Base-by-base conservation (phyloP, 2,329 filamentous ascomycete species). In the Sphaerostilbella broomeana region DNA sequence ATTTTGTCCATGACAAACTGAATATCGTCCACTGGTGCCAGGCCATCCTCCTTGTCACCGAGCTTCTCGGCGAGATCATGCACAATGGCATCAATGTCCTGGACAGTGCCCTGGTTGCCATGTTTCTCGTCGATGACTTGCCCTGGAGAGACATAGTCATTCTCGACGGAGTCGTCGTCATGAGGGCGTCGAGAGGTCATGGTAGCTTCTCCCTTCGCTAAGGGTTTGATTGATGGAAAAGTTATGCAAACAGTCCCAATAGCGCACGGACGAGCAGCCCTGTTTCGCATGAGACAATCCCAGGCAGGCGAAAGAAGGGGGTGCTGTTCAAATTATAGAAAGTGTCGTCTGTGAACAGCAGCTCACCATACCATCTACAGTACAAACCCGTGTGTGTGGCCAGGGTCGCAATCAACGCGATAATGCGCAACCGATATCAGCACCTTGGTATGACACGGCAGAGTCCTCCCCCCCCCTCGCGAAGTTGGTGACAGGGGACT, bases 1-100 rank as follows among this genome's bases (percentile, higher is more conserved):
- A 54, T 48, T 39, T 51, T 51, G 31, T 48, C 47, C 38, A 51
- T 49, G 35, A 54, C 47, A 31, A 48, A 47, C 32, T 50, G 46
- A 18, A 52, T 47, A 35, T 54, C 51, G 32, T 51, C 49, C 3
- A 50, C 19, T 1, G 51, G 50, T 4, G 50, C 51, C 4, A 47
- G 34, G n/a, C 42, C 50, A 41, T 49, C 43, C 11, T 38, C 44
- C 4, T 40, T 35, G 16, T 45, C 43, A 5, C 35, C 35, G n/a
- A 48, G 33, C 30, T 50, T 50, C 16, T 46, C 44, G 4, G 29
- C 44, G 12, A 50, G 35, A 9, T 45, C 13, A 15, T 45, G 12
- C 13, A 46, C 34, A 17, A 17, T 20, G 2, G 35, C 32, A 12
- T 45, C 42, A 11, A 42, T 38, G 10, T 32, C 29, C 4, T 32